These are phyloP conservation scores for Colletotrichum incanum DNA, from an alignment of 2,329 filamentous ascomycete species.

Conservation along the genomic window DNA sequence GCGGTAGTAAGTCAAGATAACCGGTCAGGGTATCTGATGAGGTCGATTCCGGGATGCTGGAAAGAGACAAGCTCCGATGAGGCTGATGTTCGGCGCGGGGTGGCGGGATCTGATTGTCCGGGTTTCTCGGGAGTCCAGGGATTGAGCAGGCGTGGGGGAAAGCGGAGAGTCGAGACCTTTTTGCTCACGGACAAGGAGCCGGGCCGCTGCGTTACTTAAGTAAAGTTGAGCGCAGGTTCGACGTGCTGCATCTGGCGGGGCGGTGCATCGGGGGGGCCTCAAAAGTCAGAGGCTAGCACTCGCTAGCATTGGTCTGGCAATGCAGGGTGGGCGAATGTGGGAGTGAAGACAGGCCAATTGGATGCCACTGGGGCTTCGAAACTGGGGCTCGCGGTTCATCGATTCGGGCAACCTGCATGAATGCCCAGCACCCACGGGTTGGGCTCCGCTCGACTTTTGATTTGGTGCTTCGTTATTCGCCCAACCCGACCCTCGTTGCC, in stretches of 20 bases:
- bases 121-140: conserved; percentile 22
- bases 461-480: conserved; percentile 30
- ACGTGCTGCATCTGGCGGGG: conserved; percentile 32
- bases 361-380: neutral
- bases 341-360: conserved; percentile 32
- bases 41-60: conserved; percentile 14
- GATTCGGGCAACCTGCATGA: conserved; percentile 40
- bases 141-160: conserved; percentile 14
- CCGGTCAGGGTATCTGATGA: neutral
- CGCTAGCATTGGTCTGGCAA: conserved; percentile 28
- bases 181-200: conserved; percentile 32
- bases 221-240: conserved; percentile 25
- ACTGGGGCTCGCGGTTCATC: conserved; percentile 22
- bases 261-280: conserved; percentile 42
- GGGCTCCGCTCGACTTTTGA: conserved; percentile 29
- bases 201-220: conserved; percentile 40
- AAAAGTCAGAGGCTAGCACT: conserved; percentile 31
- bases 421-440: conserved; percentile 42
- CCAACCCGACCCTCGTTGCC: conserved; percentile 14
- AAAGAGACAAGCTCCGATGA: conserved; percentile 25
- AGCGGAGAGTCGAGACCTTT: conserved; percentile 24
- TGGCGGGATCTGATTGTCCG: conserved; percentile 11
- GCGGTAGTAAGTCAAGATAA: neutral
- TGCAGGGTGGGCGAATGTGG: conserved; percentile 18
- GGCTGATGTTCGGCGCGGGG: conserved; percentile 24